These are phyloP conservation scores for Podospora pseudoanserina DNA, from an alignment of 495 filamentous ascomycete genomes.

Conservation along the genomic window DNA sequence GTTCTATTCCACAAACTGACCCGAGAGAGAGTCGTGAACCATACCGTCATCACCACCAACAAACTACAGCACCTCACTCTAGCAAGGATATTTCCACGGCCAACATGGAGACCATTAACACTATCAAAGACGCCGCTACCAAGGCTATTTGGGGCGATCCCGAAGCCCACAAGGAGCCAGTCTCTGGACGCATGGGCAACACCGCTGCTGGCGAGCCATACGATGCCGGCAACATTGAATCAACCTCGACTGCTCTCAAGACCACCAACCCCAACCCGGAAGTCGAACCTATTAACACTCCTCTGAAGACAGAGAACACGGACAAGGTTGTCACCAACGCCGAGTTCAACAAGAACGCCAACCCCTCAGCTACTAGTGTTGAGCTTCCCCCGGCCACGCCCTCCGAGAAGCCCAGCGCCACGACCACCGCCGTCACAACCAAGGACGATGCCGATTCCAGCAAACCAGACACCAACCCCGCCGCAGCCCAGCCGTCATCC, in stretches of 20 bases:
- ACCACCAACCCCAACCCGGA: conserved; percentile 6
- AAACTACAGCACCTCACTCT: background rate
- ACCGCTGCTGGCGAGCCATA: conserved; percentile 56
- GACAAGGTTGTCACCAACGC: background rate
- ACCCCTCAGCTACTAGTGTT: background rate
- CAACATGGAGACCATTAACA: conserved; percentile 52
- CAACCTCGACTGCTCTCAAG: conserved; percentile 2
- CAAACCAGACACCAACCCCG: conserved; percentile 21
- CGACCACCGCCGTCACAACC: background rate
- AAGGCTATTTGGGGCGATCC: conserved; percentile 51
- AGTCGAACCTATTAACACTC: background rate
- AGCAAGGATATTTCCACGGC: background rate
- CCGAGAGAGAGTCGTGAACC: background rate
- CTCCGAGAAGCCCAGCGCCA: conserved; percentile 1
- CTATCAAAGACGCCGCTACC: conserved; percentile 47
- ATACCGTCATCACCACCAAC: background rate
- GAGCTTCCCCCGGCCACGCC: conserved; percentile 8
- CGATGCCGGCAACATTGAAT: conserved; percentile 52
- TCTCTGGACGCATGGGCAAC: conserved; percentile 51
- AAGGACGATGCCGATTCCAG: background rate
- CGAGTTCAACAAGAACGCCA: conserved; percentile 4
- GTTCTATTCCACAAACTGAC: background rate
- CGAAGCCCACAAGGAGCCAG: conserved; percentile 44
- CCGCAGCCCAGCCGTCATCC: conserved; percentile 29
- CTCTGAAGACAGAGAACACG: background rate